Base-by-base conservation (phyloP, 805 yeast species). In the Nakazawaea anatomiae region DNA sequence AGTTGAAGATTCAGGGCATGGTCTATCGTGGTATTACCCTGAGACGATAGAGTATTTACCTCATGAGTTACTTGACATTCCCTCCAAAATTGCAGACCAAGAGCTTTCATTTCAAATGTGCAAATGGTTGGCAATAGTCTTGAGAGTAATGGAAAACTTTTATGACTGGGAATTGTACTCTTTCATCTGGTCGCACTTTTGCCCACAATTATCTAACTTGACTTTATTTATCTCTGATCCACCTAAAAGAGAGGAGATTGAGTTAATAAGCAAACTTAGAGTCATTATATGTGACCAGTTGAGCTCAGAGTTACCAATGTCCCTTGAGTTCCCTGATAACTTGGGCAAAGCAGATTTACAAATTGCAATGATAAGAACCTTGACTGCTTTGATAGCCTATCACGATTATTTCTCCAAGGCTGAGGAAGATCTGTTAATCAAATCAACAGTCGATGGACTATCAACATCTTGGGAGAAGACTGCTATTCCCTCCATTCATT, bases 401-500 rank as follows among this genome's bases (percentile, higher is more conserved):
- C 83, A 79, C 52, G 70, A 69, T 18, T 63, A 70, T 29, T 78
- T 83, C 54, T 62, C 79, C 6, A 80, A 78, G 54, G 66, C 64
- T 18, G 88, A 83, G 46, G 82, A 83, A 54, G 91, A 86, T 60
- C 79, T 74, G 52, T 70, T 88, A 28, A 74, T 87, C 14, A 75
- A 75, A 50, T 73, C 89, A 0, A 70, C 85, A 30, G 69, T 84
- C 10, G 66, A 74, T 44, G 87, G 88, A 0, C 65, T 87, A 48
- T 76, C 82, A 1, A 46, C 50, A 25, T 82, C 89, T 0, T 85
- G 91, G 88, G 89, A 89, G 54, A 80, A 79, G 54, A 82, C 95
- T 0, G 87, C 89, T 0, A 77, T 84, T 36, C 89, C 95, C 3
- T 80, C 89, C 56, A 77, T 90, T 31, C 89, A 89, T 57, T 83